Evolutionary conservation across 352 stramenopile species (phyloP), one percentile per base, ranked within the genome.

Genomic region (Pythium phragmitis): DNA sequence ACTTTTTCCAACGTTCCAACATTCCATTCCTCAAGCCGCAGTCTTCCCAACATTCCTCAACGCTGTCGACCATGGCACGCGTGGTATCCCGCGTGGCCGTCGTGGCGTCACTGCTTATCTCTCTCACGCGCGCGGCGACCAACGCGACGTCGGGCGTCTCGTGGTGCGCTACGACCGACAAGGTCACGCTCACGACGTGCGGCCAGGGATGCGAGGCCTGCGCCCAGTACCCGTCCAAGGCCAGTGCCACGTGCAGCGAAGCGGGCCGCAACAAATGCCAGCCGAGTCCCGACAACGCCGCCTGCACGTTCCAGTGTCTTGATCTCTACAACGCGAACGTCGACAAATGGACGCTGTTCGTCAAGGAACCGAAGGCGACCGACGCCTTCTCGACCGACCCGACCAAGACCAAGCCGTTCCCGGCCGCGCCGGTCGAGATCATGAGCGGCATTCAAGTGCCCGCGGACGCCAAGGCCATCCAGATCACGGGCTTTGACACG

Each of bases 241-340:
- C 67, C 14, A 68, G 63, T 28, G 42, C 39, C 13, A 80, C 46
- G 53, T 93, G 84, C 67, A 87, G 61, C 61, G 67, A 77, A 7
- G 68, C 63, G 21, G 74, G 73, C 17, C 69, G 77, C 42, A 88
- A 89, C 60, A 69, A 72, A 13, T 93, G 84, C 60, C 50, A 68
- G n/a, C 36, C 37, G 21, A 57, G 50, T 5, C 50, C 28, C 1
- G 41, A 88, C 57, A 72, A 68, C 43, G 67, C 72, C 11, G 58
- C 59, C 2, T 93, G 84, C 73, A 81, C 74, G 43, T 91, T 77
- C 68, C 84, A 93, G 69, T 93, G 84, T 60, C 70, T 93, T 5
- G 51, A 73, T 12, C 68, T 79, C 7, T 92, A 82, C 74, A 87
- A 85, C 58, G 56, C 69, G 6, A n/a, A 48, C 19, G 19, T 13